Conservation (phyloP, 495 filamentous ascomycete species). For the Elasticomyces elasticus region DNA sequence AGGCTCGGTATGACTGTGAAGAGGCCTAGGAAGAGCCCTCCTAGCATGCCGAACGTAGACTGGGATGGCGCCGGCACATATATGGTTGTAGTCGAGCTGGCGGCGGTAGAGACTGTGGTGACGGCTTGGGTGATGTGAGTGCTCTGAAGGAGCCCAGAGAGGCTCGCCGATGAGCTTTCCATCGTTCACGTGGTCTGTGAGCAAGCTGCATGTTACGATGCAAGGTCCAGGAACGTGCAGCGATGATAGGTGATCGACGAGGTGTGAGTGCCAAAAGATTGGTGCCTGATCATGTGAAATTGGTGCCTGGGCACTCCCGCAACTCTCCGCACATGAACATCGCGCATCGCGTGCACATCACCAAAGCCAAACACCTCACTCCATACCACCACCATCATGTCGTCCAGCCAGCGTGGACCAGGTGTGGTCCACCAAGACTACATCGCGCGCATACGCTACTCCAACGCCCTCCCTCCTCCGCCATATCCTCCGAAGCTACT, state of each 20-base stretch:
- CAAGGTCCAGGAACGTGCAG: not conserved
- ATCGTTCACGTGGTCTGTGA: not conserved
- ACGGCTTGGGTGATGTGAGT: not conserved
- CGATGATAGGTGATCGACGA: not conserved
- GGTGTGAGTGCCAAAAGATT: too few relatives aligned
- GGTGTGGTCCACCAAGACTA: slow-evolving; percentile 67
- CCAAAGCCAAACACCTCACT: not conserved
- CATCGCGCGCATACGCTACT: slow-evolving; percentile 87
- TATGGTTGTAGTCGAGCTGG: not conserved
- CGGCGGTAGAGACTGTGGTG: slow-evolving; percentile 1
- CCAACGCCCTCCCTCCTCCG: slow-evolving; percentile 87
- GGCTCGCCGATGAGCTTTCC: not conserved
- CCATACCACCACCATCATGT: slow-evolving; percentile 14
- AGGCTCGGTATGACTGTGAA: slow-evolving; percentile 53
- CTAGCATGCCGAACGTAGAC: slow-evolving; percentile 16
- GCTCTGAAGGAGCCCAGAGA: not conserved
- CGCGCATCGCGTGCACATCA: not conserved
- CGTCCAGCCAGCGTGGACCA: slow-evolving; percentile 15
- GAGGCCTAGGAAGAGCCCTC: slow-evolving; percentile 16
- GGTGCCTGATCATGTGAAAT: too few relatives aligned
- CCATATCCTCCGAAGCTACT: slow-evolving; percentile 91
- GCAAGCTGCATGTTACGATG: not conserved
- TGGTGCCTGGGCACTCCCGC: too few relatives aligned
- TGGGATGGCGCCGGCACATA: not conserved
- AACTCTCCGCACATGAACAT: too few relatives aligned